Evolutionary conservation across 163 green algal species (phyloP).

Genomic region (Scenedesmus sp.): DNA sequence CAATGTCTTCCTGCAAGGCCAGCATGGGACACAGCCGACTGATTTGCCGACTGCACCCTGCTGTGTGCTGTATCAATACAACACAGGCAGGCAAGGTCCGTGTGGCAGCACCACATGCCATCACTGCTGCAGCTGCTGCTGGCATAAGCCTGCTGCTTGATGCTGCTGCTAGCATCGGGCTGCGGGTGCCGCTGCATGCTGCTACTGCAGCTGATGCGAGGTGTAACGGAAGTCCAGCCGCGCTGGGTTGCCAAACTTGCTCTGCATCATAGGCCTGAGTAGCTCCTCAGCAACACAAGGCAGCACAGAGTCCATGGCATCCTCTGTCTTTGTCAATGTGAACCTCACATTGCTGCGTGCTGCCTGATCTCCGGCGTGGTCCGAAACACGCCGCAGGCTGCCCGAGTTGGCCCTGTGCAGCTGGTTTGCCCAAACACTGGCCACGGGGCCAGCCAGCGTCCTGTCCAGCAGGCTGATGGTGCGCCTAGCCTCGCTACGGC

Average conservation of each 20-base stretch:
- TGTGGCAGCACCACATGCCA: not conserved
- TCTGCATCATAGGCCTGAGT: conserved; percentile 48
- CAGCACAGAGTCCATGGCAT: conserved; percentile 52
- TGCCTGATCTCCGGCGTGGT: not conserved
- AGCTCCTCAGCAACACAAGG: conserved; percentile 43
- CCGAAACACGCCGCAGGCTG: not conserved
- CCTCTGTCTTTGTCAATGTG: conserved; percentile 40
- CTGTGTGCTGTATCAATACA: not conserved
- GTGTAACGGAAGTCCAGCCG: conserved; percentile 37
- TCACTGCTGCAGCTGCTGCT: not conserved
- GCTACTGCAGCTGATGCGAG: conserved; percentile 26
- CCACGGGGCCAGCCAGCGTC: conserved; percentile 25
- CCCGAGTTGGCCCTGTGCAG: not conserved
- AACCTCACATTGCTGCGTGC: not conserved
- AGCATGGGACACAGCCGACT: not conserved
- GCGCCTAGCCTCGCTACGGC: not conserved
- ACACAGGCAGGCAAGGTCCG: not conserved
- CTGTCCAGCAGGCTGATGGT: conserved; percentile 23
- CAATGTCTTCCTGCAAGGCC: not conserved
- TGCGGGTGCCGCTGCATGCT: not conserved
- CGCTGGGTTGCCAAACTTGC: conserved; percentile 42
- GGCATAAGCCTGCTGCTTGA: not conserved
- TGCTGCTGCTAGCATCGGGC: not conserved
- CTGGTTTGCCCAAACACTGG: conserved; percentile 25
- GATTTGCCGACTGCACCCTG: not conserved